These are phyloP conservation scores for Cardamine resedifolia DNA, from an alignment of 345 rosid genomes.

Conservation along the genomic window DNA sequence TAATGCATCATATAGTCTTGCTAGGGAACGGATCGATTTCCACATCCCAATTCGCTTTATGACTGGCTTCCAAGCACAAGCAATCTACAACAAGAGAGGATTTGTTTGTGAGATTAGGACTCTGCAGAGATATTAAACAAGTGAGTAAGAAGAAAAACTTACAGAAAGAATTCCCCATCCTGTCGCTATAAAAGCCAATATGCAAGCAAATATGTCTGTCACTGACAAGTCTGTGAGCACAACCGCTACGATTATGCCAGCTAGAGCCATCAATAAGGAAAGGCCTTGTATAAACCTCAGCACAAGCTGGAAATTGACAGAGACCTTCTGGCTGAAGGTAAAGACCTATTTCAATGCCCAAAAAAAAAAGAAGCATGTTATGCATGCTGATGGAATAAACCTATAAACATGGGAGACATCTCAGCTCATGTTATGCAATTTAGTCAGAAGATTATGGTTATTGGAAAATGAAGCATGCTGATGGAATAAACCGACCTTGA, in stretches of 20 bases:
- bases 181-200: constrained; percentile 86
- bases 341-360: constrained; percentile 57
- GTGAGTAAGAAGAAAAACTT: constrained; percentile 39
- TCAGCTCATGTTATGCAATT: constrained; percentile 25
- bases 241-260: constrained; percentile 70
- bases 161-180: constrained; percentile 96
- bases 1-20: constrained; percentile 81
- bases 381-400: no score
- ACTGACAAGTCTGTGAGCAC: constrained; percentile 47
- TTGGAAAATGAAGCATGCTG: background rate
- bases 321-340: constrained; percentile 95
- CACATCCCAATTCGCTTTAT: constrained; percentile 72
- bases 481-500: constrained; percentile 57
- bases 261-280: constrained; percentile 67
- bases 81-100: constrained; percentile 56
- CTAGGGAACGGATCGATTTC: constrained; percentile 88
- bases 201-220: constrained; percentile 71
- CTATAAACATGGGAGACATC: background rate
- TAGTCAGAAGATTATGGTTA: background rate
- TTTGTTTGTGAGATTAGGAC: background rate
- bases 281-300: constrained; percentile 88
- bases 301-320: constrained; percentile 91
- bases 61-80: constrained; percentile 90
- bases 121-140: constrained; percentile 2
- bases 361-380: no score